A percentile compares a stretch with the other conserved stretches of the same genome.
Conservation (phyloP, 495 filamentous ascomycete genomes). For the Podospora conica region DNA sequence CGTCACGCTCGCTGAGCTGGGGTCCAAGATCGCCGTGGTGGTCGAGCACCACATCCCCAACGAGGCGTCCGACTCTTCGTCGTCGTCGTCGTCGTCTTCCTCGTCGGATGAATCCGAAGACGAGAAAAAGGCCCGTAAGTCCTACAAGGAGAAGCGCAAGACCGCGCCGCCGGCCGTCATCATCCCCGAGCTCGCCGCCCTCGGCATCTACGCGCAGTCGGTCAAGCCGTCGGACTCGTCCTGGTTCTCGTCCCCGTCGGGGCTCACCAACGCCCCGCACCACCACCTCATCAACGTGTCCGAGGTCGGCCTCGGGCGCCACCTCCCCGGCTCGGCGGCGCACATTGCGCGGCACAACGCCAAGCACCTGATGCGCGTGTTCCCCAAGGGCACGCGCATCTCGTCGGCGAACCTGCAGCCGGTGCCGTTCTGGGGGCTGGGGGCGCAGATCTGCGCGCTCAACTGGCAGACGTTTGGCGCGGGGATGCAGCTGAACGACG, state of each 20-base stretch:
- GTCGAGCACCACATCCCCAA: conserved; percentile 50
- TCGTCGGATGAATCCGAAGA: conserved; percentile 36
- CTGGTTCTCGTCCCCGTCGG: conserved; percentile 36
- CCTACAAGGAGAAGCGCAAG: conserved; percentile 39
- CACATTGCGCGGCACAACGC: conserved; percentile 47
- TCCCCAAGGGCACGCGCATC: conserved; percentile 51
- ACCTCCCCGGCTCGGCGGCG: conserved; percentile 28
- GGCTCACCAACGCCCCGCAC: conserved; percentile 40
- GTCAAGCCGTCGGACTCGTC: conserved; percentile 49
- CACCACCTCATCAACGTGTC: conserved; percentile 55
- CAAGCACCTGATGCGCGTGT: conserved; percentile 49
- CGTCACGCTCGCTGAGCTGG: conserved; percentile 42
- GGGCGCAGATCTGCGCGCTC: conserved; percentile 50
- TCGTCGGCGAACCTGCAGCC: conserved; percentile 48
- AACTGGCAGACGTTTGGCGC: conserved; percentile 54
- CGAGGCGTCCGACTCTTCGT: conserved; percentile 28
- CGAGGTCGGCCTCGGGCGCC: conserved; percentile 39
- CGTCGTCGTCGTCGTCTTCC: too few relatives aligned
- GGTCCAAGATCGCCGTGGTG: conserved; percentile 48
- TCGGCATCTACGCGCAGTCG: conserved; percentile 52
- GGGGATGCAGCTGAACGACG: conserved; percentile 51
- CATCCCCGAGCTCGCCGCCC: conserved; percentile 47
- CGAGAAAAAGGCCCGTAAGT: conserved; percentile 31
- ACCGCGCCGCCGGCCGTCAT: conserved; percentile 31
- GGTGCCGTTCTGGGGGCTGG: conserved; percentile 47